Base-by-base conservation (phyloP, 2,329 filamentous ascomycete genomes). In the Xylaria sp. region DNA sequence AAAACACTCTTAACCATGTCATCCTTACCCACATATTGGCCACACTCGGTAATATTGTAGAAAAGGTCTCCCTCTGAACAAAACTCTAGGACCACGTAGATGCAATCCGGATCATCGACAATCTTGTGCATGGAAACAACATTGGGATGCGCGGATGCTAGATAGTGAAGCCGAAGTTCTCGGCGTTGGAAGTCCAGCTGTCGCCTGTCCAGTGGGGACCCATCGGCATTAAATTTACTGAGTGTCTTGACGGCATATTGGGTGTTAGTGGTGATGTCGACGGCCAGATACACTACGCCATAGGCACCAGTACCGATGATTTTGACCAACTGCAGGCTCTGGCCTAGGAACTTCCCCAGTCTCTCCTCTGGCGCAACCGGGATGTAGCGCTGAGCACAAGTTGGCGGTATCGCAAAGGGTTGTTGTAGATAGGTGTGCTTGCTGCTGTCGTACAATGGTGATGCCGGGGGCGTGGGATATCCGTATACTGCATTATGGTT, bases 21-120 rank as follows among this genome's bases (percentile, higher is more conserved):
- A 84, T 98, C 95, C 84, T 97, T 94, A 82, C 93, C 93, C 76
- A 97, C 91, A 81, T 97, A 99, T 80, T 93, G 93, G 79, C 94
- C 93, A 78, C 92, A 90, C 82, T 98, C 95, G 71, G 96, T 98
- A 83, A 99, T 99, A 84, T 97, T 98, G 81, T 92, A 92, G 83
- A 99, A 99, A 73, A 99, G 84, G 80, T 99, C 96, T 78, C 96
- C 96, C 81, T 98, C 96, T 7, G 94, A 94, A 84, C 95, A 98
- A 82, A 94, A 98, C 82, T 99, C 96, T 80, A 99, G 88, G 74
- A 99, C 92, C 76, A 98, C 95, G 82, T 94, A 98, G 73, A 94
- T 97, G 87, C 94, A 98, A 81, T 98, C 94, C 70, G 89, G 86
- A 77, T 92, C 91, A 82, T 97, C 94, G 84, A 98, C 89, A 78